These are phyloP conservation scores for Cladophialophora exuberans DNA, from an alignment of 2,329 filamentous ascomycete genomes.

Conservation along the genomic window DNA sequence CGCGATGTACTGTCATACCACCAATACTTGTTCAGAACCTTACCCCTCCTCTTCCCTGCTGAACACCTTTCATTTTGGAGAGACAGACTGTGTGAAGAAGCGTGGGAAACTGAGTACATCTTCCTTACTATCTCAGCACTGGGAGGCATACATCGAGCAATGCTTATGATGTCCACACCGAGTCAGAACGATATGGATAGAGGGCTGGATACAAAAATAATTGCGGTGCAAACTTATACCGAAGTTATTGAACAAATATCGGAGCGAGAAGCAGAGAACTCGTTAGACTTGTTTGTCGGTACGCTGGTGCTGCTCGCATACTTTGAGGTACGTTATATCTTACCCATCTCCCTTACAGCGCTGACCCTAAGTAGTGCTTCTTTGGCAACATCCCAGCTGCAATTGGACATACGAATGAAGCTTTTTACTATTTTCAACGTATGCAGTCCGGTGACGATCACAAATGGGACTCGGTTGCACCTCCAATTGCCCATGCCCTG, in stretches of 20 bases:
- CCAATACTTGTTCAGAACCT: slow-evolving; percentile 31
- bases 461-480: neutral
- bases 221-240: slow-evolving; percentile 23
- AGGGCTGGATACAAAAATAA: neutral
- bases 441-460: neutral
- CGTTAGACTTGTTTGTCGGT: neutral
- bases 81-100: slow-evolving; percentile 31
- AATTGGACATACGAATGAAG: slow-evolving; percentile 10
- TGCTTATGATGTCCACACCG: neutral
- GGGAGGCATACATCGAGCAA: slow-evolving; percentile 30
- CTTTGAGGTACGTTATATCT: neutral
- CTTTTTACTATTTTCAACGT: slow-evolving; percentile 3
- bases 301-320: neutral
- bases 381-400: slow-evolving; percentile 14
- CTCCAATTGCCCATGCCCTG: slow-evolving; percentile 8
- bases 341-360: neutral
- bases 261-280: neutral
- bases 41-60: slow-evolving; percentile 26
- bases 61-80: slow-evolving; percentile 28
- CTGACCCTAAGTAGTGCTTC: slow-evolving; percentile 3
- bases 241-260: slow-evolving; percentile 27
- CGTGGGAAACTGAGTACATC: slow-evolving; percentile 32
- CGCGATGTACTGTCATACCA: slow-evolving; percentile 32
- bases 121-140: slow-evolving; percentile 32
- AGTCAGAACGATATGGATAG: neutral